A percentile compares a stretch with the other conserved stretches of the same genome.
These are phyloP conservation scores for Hydnomerulius pinastri DNA, from an alignment of 768 basidiomycete species.

Conservation along the genomic window DNA sequence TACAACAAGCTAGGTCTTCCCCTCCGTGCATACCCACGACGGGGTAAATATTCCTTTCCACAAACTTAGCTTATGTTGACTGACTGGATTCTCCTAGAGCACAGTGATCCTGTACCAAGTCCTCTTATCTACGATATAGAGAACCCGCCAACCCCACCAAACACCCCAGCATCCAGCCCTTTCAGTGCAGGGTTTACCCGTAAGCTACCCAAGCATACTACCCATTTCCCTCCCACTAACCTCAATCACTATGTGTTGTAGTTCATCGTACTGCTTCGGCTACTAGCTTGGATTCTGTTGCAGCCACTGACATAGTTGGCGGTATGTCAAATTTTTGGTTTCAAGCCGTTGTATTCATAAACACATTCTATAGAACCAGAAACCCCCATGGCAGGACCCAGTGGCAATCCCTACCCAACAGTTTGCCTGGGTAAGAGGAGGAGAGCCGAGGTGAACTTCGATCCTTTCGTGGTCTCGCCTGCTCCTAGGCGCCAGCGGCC, in stretches of 20 bases:
- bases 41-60: neutral
- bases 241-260: neutral
- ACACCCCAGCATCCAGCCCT: neutral
- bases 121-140: neutral
- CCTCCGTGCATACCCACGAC: neutral
- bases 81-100: neutral
- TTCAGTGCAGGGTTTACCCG: neutral
- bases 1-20: neutral
- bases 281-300: neutral
- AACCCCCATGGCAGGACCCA: neutral
- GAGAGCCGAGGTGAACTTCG: neutral
- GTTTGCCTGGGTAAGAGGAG: neutral
- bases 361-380: neutral
- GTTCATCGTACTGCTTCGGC: neutral
- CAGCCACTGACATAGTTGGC: neutral
- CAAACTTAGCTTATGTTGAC: neutral
- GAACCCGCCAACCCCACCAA: neutral
- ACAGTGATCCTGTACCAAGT: neutral
- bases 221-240: too few relatives aligned
- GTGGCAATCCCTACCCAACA: neutral
- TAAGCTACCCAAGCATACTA: neutral
- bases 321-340: too few relatives aligned
- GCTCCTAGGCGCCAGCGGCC: constrained; percentile 1
- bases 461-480: neutral
- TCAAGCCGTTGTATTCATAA: neutral